Evolutionary conservation across 306 rosid genomes (phyloP), one percentile per base, ranked within the genome.

Genomic region (Myrica gale): DNA sequence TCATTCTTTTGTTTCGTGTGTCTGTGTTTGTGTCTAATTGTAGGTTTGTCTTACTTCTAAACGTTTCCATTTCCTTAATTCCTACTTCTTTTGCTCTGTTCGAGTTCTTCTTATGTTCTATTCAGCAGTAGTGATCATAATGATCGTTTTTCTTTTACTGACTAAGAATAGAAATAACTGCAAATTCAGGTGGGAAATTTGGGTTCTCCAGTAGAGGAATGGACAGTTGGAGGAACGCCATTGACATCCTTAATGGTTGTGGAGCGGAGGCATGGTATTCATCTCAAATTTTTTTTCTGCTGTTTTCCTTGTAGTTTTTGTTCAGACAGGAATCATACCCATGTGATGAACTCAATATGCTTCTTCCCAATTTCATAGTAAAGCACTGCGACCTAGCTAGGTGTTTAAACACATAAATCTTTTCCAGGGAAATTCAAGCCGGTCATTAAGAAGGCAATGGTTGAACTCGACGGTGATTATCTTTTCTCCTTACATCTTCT

Each of bases 391-490:
- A 11, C 12, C 46, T 45, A 19, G 46, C 23, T n/a, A 15, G 32
- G 6, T 68, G 39, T 48, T 48, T 11, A 48, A 68, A 53, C 3
- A 0, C 21, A 0, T 13, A 3, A 7, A 12, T 37, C 50, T 50
- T 51, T 71, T 20, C 6, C 62, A 71, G 74, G 74, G 11, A 71
- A 71, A 47, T 51, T 51, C 74, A 71, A 71, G 47, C 74, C 74
- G 7, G 74, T 71, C 42, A 71, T 71, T 26, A 71, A 71, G 62
- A 71, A 71, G 47, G 74, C 74, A 13, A 50, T 71, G 74, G 74
- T 71, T 16, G 74, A 71, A 32, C 74, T 71, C 1, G 74, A 71
- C 15, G 74, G 74, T 71, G 52, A 71, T 10, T 23, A 6, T 39
- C 16, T 50, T 26, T n/a, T 32, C 60, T 70, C 45, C 15, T 45